Conservation (phyloP, 345 rosid genomes). For the Moricandia moricandioides region DNA sequence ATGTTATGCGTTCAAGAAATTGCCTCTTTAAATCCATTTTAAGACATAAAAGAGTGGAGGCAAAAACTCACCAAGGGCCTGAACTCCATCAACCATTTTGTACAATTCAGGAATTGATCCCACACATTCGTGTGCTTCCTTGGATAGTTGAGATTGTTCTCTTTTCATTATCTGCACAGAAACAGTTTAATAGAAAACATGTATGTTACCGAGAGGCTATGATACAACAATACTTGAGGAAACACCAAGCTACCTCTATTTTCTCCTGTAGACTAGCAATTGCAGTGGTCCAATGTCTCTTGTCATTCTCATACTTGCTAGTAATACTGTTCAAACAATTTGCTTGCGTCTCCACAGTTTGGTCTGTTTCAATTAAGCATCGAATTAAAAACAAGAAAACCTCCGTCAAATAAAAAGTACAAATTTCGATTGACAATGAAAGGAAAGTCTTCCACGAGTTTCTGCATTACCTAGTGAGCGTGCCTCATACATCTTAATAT, state of each 20-base stretch:
- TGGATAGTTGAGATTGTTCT: conserved; percentile 74
- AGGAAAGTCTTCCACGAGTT: background rate
- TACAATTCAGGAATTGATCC: conserved; percentile 75
- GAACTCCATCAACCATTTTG: conserved; percentile 85
- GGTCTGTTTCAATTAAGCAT: conserved; percentile 47
- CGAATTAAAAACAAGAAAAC: conserved; percentile 6
- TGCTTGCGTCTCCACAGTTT: conserved; percentile 66
- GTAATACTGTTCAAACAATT: conserved; percentile 56
- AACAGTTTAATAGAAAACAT: conserved; percentile 8
- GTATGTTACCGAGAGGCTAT: background rate
- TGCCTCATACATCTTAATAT: conserved; percentile 63
- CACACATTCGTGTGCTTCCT: conserved; percentile 76
- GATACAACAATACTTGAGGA: background rate
- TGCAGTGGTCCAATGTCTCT: conserved; percentile 55
- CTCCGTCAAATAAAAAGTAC: background rate
- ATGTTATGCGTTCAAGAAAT: conserved; percentile 19
- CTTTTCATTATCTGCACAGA: conserved; percentile 65
- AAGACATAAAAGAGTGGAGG: background rate
- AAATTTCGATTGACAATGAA: conserved; percentile 1
- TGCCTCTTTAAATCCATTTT: conserved; percentile 7
- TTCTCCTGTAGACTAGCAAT: conserved; percentile 52
- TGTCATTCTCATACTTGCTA: conserved; percentile 56
- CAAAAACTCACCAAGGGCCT: conserved; percentile 67
- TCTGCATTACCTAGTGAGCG: conserved; percentile 64
- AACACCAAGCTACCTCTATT: conserved; percentile 49